Evolutionary conservation across 2,329 filamentous ascomycete genomes (phyloP), one percentile per base, ranked within the genome.

Genomic region (Exophiala dermatitidis): DNA sequence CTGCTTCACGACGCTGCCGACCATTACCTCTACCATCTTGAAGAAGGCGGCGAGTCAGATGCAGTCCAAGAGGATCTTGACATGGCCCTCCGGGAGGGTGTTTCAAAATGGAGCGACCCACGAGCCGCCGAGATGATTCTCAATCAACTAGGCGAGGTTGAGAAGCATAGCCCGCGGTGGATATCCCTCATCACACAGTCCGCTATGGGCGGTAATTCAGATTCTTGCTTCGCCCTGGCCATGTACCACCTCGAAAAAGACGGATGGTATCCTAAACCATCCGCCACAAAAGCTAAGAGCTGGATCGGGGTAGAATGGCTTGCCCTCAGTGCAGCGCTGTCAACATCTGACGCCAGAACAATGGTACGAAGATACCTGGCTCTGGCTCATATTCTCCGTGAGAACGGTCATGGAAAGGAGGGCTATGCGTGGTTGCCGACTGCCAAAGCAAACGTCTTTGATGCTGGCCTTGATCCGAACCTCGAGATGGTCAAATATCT

Each of bases 231-330:
- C 36, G 34, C 51, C 12, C 54, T 61, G 4, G 56, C 50, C 2
- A 40, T 56, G 26, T 52, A 61, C 38, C 38, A 57, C 19, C 46
- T 60, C n/a, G 34, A 40, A 9, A 50, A 55, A 48, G 56, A 60
- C 8, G 58, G 57, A n/a, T 62, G 59, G 48, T 46, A 52, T 28
- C 46, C 51, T n/a, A 36, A 34, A 4, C 12, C 40, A 47, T 45
- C 42, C 28, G 42, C 12, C 28, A 45, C 37, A 12, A 45, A 45
- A 3, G 29, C 28, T 8, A 51, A 48, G 26, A 48, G 34, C 19
- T 54, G 53, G 46, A 50, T 50, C 9, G 56, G 58, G 31, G 41
- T 58, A 6, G 50, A 52, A 33, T 60, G 58, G 58, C 48, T 60
- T 9, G 53, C 34, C 9, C 43, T 58, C 29, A 56, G 55, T 41